Conservation (phyloP, 257 asterid genomes). For the Fraxinus americana region DNA sequence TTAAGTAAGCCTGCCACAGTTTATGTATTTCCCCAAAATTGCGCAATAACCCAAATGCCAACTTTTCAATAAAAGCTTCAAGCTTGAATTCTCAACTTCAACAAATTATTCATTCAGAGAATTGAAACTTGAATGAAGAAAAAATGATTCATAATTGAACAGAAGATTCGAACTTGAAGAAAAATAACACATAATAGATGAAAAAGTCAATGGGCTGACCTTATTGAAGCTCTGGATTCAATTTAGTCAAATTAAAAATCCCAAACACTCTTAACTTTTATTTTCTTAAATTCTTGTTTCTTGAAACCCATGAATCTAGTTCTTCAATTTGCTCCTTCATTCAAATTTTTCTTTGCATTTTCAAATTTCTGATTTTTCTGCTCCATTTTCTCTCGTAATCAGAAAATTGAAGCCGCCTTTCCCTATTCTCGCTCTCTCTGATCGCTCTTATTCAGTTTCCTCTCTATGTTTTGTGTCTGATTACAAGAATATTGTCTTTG, state of each 20-base stretch:
- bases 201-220: slow-evolving; percentile 47
- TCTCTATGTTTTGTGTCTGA: slow-evolving; percentile 50
- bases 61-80: slow-evolving; percentile 35
- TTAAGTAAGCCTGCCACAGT: slow-evolving; percentile 47
- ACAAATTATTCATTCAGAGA: slow-evolving; percentile 41
- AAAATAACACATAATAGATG: slow-evolving; percentile 32
- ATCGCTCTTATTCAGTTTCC: slow-evolving; percentile 53
- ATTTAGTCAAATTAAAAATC: slow-evolving; percentile 33
- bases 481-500: slow-evolving; percentile 22
- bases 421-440: slow-evolving; percentile 44
- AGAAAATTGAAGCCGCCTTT: slow-evolving; percentile 59
- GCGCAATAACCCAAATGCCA: slow-evolving; percentile 42
- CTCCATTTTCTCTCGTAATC: slow-evolving; percentile 34
- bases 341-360: slow-evolving; percentile 37
- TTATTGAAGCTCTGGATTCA: slow-evolving; percentile 48
- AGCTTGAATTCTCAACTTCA: slow-evolving; percentile 61
- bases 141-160: slow-evolving; percentile 33
- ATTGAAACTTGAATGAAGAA: slow-evolving; percentile 28
- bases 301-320: slow-evolving; percentile 49
- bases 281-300: slow-evolving; percentile 39
- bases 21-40: slow-evolving; percentile 26
- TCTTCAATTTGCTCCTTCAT: slow-evolving; percentile 53
- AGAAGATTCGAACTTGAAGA: slow-evolving; percentile 50
- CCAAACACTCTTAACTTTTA: slow-evolving; percentile 30
- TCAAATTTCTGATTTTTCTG: slow-evolving; percentile 45